These are phyloP conservation scores for Setaria italica DNA, from an alignment of 202 grass and related monocot genomes.

Conservation along the genomic window DNA sequence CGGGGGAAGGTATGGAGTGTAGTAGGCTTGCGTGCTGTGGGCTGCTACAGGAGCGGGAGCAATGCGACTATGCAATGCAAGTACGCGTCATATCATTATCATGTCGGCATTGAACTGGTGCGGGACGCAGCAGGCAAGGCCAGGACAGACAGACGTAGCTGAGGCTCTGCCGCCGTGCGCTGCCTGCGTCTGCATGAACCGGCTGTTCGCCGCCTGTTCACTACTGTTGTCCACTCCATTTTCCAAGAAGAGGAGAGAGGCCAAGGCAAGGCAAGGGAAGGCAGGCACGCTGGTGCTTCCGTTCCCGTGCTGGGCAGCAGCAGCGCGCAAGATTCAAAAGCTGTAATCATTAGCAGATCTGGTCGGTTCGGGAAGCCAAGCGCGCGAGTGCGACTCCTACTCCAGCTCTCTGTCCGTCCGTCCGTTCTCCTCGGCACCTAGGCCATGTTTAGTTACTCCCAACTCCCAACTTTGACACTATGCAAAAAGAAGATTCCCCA, in stretches of 20 bases:
- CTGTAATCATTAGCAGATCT: neutral
- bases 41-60: no score
- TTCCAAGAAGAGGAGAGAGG: neutral
- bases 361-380: neutral
- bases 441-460: no score
- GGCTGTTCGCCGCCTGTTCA: no score
- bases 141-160: neutral
- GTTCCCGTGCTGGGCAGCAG: neutral
- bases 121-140: neutral
- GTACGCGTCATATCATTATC: neutral
- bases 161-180: neutral
- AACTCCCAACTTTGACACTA: no score
- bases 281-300: neutral
- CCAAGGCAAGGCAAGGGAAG: no score
- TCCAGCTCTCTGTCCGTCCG: no score
- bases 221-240: neutral
- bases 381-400: no score
- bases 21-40: no score
- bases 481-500: no score
- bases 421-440: no score
- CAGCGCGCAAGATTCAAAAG: neutral
- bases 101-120: neutral
- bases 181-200: neutral
- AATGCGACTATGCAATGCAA: neutral
- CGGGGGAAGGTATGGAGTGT: neutral